Conservation (phyloP, 345 rosid genomes). For the Aquilaria yunnanensis region DNA sequence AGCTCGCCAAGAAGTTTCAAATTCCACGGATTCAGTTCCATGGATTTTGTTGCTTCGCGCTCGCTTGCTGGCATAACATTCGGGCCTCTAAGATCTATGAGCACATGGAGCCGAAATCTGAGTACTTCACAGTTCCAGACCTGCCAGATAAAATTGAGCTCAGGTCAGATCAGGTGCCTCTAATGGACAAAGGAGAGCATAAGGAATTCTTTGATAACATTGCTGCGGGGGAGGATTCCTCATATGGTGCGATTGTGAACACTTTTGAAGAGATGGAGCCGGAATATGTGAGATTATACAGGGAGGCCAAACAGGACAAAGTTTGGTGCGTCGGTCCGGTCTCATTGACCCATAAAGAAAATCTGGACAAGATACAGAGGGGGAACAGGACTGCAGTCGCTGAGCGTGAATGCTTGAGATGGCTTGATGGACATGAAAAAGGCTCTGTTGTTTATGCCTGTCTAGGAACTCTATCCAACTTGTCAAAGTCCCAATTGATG, state of each 20-base stretch:
- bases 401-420: slow-evolving; percentile 19
- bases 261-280: slow-evolving; percentile 35
- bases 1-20: slow-evolving; percentile 28
- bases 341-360: slow-evolving; percentile 21
- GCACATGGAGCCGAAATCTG: slow-evolving; percentile 14
- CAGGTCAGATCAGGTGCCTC: slow-evolving; percentile 19
- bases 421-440: slow-evolving; percentile 29
- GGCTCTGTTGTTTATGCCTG: slow-evolving; percentile 37
- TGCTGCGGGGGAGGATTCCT: slow-evolving; percentile 5
- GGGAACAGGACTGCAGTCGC: slow-evolving; percentile 17
- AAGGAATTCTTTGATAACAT: slow-evolving; percentile 3
- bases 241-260: slow-evolving; percentile 27
- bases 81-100: slow-evolving; percentile 9
- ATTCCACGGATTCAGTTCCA: slow-evolving; percentile 51
- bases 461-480: slow-evolving; percentile 32
- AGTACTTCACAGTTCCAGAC: slow-evolving; percentile 25
- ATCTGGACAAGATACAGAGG: slow-evolving; percentile 23
- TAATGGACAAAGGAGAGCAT: slow-evolving; percentile 1
- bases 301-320: slow-evolving; percentile 15
- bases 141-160: slow-evolving; percentile 14
- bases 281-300: slow-evolving; percentile 18
- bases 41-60: slow-evolving; percentile 37
- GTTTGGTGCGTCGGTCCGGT: slow-evolving; percentile 47
- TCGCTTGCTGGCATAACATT: slow-evolving; percentile 25
- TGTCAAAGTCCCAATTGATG: slow-evolving; percentile 24